Conservation (phyloP, 495 filamentous ascomycete species). For the Tetracladium marchalianum region DNA sequence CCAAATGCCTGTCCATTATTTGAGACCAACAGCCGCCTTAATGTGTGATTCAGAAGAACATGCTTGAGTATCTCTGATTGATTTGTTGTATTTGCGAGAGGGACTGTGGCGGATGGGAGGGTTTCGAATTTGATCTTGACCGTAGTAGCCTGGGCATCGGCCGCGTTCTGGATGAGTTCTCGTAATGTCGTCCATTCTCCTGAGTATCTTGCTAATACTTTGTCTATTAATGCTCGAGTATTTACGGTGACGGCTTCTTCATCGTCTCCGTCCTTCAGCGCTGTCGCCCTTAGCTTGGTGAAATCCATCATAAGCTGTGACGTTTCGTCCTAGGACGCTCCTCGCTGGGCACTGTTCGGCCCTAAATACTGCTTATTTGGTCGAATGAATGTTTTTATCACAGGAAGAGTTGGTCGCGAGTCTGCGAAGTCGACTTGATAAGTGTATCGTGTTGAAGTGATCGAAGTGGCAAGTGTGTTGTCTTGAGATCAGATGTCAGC, state of each 20-base stretch:
- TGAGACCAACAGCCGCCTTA: slow-evolving; percentile 72
- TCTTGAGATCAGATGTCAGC: too few relatives aligned
- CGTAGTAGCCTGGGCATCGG: slow-evolving; percentile 82
- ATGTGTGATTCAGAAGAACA: slow-evolving; percentile 69
- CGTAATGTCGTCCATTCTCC: slow-evolving; percentile 82
- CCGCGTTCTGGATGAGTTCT: slow-evolving; percentile 96
- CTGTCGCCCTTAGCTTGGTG: slow-evolving; percentile 72
- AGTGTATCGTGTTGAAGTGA: too few relatives aligned
- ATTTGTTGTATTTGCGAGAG: slow-evolving; percentile 57
- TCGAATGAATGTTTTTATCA: too few relatives aligned
- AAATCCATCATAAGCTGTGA: slow-evolving; percentile 50
- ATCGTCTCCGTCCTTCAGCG: slow-evolving; percentile 73
- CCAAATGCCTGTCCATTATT: slow-evolving; percentile 85
- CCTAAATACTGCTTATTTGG: too few relatives aligned
- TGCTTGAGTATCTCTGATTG: slow-evolving; percentile 68
- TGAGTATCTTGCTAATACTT: slow-evolving; percentile 89
- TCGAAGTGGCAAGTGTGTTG: too few relatives aligned
- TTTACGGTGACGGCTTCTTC: slow-evolving; percentile 99
- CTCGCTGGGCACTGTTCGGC: too few relatives aligned
- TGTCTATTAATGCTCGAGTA: slow-evolving; percentile 92
- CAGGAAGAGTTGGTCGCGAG: too few relatives aligned
- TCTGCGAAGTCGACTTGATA: too few relatives aligned
- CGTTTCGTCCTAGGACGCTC: neutral
- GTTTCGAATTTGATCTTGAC: slow-evolving; percentile 90
- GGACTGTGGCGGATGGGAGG: slow-evolving; percentile 64